Evolutionary conservation across 2,329 filamentous ascomycete genomes (phyloP), one percentile per base, ranked within the genome.

Genomic region (Hypocreales sp.): DNA sequence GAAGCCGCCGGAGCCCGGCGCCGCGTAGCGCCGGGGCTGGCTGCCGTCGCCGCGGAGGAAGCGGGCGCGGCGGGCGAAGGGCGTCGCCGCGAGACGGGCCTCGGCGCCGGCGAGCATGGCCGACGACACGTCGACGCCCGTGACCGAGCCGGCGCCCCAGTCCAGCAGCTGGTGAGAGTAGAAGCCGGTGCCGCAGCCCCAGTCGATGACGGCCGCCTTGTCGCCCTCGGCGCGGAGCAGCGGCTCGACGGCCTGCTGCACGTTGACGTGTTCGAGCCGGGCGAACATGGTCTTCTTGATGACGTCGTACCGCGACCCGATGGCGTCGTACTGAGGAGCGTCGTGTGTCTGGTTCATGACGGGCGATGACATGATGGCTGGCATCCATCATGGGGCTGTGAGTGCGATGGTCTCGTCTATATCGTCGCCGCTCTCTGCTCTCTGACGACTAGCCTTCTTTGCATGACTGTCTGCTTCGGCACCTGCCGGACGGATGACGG

Each of bases 101-200:
- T 8, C 22, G 4, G 22, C 22, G 13, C 6, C 13, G 10, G 13
- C 22, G 4, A 24, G 13, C 22, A 24, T 24, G 8, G n/a, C 15
- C n/a, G 22, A 8, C 11, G 22, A 24, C 7, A 24, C 35, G 14
- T 34, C 32, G 9, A 31, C 5, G 4, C 22, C 26, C 5, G 24
- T 29, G 15, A 34, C 14, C 7, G 26, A 26, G 8, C 7, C 14
- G 7, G 17, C 23, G 4, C 32, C 32, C 32, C 32, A 34, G 9
- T 18, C 20, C 5, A 31, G 24, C 4, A 34, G 24, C 14, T 12
- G 22, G 5, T 9, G 2, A 8, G 32, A 20, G 29, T 29, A 34
- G 20, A 27, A 31, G 15, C 29, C 32, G 5, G 29, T 29, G 10
- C 32, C 32, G 18, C 32, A 31, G 14, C 21, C 31, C 9, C 28